Conservation (phyloP, 73 alveolate genomes). For the Blepharisma japonicum region DNA sequence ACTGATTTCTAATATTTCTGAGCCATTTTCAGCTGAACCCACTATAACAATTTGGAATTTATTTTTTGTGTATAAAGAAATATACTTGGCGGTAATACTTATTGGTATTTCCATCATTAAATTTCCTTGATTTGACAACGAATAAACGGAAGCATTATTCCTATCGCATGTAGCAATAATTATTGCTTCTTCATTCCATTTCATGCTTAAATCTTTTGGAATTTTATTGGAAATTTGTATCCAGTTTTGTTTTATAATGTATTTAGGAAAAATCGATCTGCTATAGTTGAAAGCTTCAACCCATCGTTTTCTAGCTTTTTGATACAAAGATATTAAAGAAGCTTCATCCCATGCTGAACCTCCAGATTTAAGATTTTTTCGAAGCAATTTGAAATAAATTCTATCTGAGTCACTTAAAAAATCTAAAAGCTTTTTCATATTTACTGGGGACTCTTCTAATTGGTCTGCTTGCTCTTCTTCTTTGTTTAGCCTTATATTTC, state of each 20-base stretch:
- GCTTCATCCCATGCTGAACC: not conserved
- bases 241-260: not conserved
- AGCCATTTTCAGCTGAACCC: not conserved
- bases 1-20: not conserved
- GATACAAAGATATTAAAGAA: too few relatives aligned
- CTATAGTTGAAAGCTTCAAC: not conserved
- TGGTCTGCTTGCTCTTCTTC: conserved; percentile 29
- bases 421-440: not conserved
- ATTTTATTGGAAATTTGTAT: not conserved
- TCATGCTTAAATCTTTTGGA: not conserved
- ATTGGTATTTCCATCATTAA: too few relatives aligned
- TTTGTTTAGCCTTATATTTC: not conserved
- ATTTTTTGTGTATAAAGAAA: not conserved
- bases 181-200: too few relatives aligned
- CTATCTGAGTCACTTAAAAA: not conserved
- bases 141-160: too few relatives aligned
- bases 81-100: too few relatives aligned
- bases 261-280: not conserved
- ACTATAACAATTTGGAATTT: not conserved
- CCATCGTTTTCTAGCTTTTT: not conserved
- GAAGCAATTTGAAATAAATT: not conserved
- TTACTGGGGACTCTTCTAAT: not conserved
- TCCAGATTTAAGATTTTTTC: not conserved
- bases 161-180: too few relatives aligned
- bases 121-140: too few relatives aligned